A percentile compares a stretch with the other conserved stretches of the same genome.
These are phyloP conservation scores for Cytospora piceicola DNA, from an alignment of 2,329 filamentous ascomycete species.

Conservation along the genomic window DNA sequence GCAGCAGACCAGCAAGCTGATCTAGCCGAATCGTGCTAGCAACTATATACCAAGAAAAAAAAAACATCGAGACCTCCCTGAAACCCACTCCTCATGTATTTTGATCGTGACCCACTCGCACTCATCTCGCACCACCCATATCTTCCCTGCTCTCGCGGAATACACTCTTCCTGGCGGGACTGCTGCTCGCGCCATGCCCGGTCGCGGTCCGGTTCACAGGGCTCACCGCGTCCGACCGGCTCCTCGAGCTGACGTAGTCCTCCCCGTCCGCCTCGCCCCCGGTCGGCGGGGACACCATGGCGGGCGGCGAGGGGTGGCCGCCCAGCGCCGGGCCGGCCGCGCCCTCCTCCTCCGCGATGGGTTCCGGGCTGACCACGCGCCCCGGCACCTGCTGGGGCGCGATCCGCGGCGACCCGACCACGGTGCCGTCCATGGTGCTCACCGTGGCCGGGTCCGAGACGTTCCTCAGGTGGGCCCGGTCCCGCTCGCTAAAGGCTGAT, in stretches of 20 bases:
- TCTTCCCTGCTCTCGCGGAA: conserved; percentile 50
- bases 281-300: conserved; percentile 38
- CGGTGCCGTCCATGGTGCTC: conserved; percentile 37
- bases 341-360: conserved; percentile 24
- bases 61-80: too few relatives aligned
- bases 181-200: conserved; percentile 17
- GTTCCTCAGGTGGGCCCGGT: conserved; percentile 46
- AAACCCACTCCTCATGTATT: not conserved
- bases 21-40: not conserved
- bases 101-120: not conserved
- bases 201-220: conserved; percentile 27
- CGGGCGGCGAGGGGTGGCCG: conserved; percentile 19
- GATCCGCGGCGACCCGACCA: conserved; percentile 20
- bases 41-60: not conserved
- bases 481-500: conserved; percentile 47
- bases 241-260: conserved; percentile 36
- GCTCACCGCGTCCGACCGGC: conserved; percentile 21
- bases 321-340: conserved; percentile 9
- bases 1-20: not conserved
- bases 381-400: not conserved
- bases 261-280: conserved; percentile 33
- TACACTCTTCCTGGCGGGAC: conserved; percentile 42
- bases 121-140: conserved; percentile 35
- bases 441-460: conserved; percentile 47
- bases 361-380: conserved; percentile 19